Conservation (phyloP, 2,329 filamentous ascomycete species). For the Colletotrichum sp. region DNA sequence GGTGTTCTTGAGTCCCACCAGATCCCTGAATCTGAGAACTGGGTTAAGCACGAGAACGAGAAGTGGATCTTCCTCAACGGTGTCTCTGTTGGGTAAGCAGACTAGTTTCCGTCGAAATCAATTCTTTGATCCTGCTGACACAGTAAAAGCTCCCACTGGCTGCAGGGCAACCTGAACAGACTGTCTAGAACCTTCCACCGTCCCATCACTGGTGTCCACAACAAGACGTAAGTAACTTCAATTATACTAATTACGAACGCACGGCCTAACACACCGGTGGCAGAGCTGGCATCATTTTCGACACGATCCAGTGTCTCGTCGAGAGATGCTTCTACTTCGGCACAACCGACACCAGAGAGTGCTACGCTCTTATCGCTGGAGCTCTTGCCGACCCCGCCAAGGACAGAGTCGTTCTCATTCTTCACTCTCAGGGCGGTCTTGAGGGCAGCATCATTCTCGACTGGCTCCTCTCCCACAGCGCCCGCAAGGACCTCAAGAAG, state of each 20-base stretch:
- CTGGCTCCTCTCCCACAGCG: conserved; percentile 76
- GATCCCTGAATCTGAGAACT: background rate
- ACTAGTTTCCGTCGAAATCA: background rate
- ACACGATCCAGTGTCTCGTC: conserved; percentile 77
- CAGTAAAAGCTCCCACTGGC: background rate
- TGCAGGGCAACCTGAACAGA: background rate
- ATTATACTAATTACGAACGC: fast-evolving
- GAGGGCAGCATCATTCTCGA: conserved; percentile 76
- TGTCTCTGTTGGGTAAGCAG: background rate
- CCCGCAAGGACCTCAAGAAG: conserved; percentile 67
- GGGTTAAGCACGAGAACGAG: background rate
- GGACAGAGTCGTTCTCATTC: conserved; percentile 65
- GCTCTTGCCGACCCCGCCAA: conserved; percentile 57
- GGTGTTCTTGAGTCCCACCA: background rate
- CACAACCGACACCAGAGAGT: conserved; percentile 68
- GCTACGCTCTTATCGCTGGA: conserved; percentile 66
- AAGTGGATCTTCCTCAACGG: background rate
- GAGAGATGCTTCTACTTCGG: conserved; percentile 78
- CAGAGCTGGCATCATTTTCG: conserved; percentile 63
- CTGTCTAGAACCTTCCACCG: background rate
- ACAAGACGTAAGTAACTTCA: background rate
- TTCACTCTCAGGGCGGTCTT: conserved; percentile 80
- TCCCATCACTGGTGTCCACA: background rate
- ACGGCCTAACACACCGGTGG: fast-evolving
- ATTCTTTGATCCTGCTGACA: background rate